Evolutionary conservation across 1,139 yeast genomes (phyloP).

Genomic region (Scheffersomyces cryptocercus): DNA sequence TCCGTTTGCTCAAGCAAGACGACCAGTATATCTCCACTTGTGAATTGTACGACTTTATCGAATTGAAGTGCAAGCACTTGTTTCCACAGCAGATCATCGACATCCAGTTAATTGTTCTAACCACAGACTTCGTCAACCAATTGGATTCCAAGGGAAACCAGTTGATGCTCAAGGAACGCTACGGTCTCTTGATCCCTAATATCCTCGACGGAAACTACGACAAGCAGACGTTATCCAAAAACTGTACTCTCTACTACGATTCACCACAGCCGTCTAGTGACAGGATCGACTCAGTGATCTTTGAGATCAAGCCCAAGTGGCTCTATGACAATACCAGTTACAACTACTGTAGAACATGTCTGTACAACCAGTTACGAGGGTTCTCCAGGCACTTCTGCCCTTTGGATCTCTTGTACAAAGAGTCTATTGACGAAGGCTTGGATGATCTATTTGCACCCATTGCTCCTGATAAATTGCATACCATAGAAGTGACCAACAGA

Average conservation of each 20-base stretch:
- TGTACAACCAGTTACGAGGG: slow-evolving; percentile 38
- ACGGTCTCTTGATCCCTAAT: slow-evolving; percentile 45
- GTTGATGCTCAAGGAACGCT: slow-evolving; percentile 39
- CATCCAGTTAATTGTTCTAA: slow-evolving; percentile 39
- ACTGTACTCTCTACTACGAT: slow-evolving; percentile 35
- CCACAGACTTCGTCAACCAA: slow-evolving; percentile 32
- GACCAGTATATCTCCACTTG: slow-evolving; percentile 45
- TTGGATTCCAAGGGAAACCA: slow-evolving; percentile 29
- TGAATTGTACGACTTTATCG: slow-evolving; percentile 45
- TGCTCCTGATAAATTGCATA: slow-evolving; percentile 20
- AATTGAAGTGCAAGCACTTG: slow-evolving; percentile 40
- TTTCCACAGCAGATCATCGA: slow-evolving; percentile 43
- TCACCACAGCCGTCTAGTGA: slow-evolving; percentile 2
- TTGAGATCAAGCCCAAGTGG: slow-evolving; percentile 53
- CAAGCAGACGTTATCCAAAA: slow-evolving; percentile 31
- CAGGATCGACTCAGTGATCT: slow-evolving; percentile 29
- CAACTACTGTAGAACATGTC: slow-evolving; percentile 49
- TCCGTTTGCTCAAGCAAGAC: slow-evolving; percentile 37
- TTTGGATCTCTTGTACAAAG: slow-evolving; percentile 37
- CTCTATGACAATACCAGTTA: slow-evolving; percentile 39
- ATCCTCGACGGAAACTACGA: slow-evolving; percentile 36
- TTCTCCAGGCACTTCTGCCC: slow-evolving; percentile 45
- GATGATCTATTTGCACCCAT: slow-evolving; percentile 34
- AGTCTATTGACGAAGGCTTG: slow-evolving; percentile 35
- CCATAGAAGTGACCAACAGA: slow-evolving; percentile 17